phyloP scores from a whole-genome alignment of 2,329 filamentous ascomycete species.

The Fonsecaea monophora region DNA sequence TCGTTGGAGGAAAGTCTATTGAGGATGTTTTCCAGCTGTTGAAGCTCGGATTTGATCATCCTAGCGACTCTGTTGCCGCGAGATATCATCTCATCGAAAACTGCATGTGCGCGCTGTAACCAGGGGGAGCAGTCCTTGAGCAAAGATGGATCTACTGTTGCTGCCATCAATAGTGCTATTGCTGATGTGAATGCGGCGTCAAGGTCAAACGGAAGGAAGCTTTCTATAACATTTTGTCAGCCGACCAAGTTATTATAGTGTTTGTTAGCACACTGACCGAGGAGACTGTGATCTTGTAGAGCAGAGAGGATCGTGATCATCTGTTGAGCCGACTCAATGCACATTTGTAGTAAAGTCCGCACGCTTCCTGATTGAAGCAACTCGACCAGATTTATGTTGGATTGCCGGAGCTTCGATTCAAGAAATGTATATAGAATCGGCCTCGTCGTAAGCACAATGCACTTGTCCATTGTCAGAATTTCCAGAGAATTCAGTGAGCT shows the following conservation, averaged over 20 bases:
- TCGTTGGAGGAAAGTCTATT: conserved; percentile 39
- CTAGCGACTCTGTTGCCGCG: conserved; percentile 57
- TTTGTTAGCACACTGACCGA: conserved; percentile 47
- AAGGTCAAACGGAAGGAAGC: conserved; percentile 58
- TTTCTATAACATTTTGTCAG: conserved; percentile 46
- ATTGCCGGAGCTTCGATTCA: conserved; percentile 46
- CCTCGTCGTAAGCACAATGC: conserved; percentile 51
- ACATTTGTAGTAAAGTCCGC: conserved; percentile 50
- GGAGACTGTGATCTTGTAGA: conserved; percentile 55
- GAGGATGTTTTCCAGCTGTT: conserved; percentile 54
- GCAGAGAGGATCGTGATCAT: conserved; percentile 53
- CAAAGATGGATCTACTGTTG: conserved; percentile 47
- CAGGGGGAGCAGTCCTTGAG: conserved; percentile 48
- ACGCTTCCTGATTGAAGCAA: conserved; percentile 49
- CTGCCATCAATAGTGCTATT: conserved; percentile 51
- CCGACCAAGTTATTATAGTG: neutral
- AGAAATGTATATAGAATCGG: conserved; percentile 55
- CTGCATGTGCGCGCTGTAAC: conserved; percentile 51
- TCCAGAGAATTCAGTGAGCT: neutral
- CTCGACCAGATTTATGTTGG: conserved; percentile 42
- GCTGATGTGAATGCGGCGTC: conserved; percentile 55
- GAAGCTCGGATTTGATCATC: conserved; percentile 54
- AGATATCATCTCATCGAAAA: conserved; percentile 57
- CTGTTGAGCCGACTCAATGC: conserved; percentile 54
- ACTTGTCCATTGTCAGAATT: conserved; percentile 40